phyloP scores from a whole-genome alignment of 2,329 filamentous ascomycete species.

The Paecilomyces formosus region DNA sequence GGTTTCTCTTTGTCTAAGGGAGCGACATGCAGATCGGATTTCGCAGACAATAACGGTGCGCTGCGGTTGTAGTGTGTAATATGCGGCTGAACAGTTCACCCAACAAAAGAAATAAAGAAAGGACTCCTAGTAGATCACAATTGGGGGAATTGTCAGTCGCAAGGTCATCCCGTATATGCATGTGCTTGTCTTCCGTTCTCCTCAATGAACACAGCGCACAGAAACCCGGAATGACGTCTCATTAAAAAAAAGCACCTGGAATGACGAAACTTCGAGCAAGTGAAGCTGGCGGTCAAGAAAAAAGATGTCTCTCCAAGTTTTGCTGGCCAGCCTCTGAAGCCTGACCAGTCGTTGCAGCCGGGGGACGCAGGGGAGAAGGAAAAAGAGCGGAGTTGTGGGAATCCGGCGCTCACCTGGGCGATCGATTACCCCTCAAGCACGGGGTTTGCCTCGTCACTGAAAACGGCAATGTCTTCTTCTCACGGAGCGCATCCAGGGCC shows the following conservation, averaged over 20 bases:
- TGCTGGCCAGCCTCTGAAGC: neutral
- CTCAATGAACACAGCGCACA: neutral
- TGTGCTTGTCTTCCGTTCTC: neutral
- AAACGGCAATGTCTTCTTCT: neutral
- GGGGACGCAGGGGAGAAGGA: conserved; percentile 6
- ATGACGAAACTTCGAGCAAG: neutral
- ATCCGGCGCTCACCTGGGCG: neutral
- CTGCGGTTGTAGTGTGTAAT: neutral
- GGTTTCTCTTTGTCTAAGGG: neutral
- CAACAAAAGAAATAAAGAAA: neutral
- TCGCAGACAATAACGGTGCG: neutral
- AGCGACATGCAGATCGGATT: neutral
- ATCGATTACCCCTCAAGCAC: neutral
- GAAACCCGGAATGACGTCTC: neutral
- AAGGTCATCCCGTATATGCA: neutral
- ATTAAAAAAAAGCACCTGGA: neutral
- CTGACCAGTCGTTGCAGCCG: conserved; percentile 2
- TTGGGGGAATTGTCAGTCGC: neutral
- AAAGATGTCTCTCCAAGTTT: neutral
- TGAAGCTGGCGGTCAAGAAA: neutral
- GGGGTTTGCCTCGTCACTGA: neutral
- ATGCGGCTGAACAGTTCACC: neutral
- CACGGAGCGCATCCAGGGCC: neutral
- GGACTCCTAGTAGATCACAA: neutral
- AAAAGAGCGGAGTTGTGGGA: neutral